Evolutionary conservation across 202 grass and related monocot species (phyloP).

Genomic region (Carex arenaria): DNA sequence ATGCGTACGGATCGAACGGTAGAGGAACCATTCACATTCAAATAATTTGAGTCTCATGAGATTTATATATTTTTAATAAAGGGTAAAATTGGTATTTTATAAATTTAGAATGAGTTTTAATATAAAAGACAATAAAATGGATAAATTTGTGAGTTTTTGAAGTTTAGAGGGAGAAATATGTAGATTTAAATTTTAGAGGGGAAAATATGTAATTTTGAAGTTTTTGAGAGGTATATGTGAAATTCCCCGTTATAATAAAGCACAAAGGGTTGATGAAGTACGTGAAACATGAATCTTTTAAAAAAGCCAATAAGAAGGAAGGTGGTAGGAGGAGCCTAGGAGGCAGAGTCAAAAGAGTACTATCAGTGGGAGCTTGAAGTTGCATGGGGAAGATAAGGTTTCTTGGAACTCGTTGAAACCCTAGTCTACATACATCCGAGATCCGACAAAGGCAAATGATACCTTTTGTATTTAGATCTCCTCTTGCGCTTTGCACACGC

Average conservation of each 20-base stretch:
- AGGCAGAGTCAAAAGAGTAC: not conserved
- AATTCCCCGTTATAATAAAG: not conserved
- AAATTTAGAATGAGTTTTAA: too few relatives aligned
- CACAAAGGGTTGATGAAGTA: not conserved
- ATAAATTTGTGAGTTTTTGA: too few relatives aligned
- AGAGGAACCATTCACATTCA: too few relatives aligned
- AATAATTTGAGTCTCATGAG: too few relatives aligned
- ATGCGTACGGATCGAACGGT: too few relatives aligned
- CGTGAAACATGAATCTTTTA: not conserved
- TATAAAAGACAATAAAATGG: too few relatives aligned
- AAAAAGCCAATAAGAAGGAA: not conserved
- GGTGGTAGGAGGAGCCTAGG: not conserved
- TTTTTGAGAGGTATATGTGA: too few relatives aligned
- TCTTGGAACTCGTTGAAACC: slow-evolving; percentile 56
- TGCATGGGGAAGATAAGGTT: slow-evolving; percentile 30
- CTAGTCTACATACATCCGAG: slow-evolving; percentile 35
- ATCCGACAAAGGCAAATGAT: slow-evolving; percentile 28
- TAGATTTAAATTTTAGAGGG: too few relatives aligned
- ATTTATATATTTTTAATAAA: too few relatives aligned
- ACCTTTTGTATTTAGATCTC: slow-evolving; percentile 29
- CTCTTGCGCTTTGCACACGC: slow-evolving; percentile 46
- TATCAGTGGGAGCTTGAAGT: not conserved
- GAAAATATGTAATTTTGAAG: too few relatives aligned
- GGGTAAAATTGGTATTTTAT: too few relatives aligned
- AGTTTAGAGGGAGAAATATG: too few relatives aligned